phyloP scores from a whole-genome alignment of 129 eudicot species.

The Flaveria ramosissima region DNA sequence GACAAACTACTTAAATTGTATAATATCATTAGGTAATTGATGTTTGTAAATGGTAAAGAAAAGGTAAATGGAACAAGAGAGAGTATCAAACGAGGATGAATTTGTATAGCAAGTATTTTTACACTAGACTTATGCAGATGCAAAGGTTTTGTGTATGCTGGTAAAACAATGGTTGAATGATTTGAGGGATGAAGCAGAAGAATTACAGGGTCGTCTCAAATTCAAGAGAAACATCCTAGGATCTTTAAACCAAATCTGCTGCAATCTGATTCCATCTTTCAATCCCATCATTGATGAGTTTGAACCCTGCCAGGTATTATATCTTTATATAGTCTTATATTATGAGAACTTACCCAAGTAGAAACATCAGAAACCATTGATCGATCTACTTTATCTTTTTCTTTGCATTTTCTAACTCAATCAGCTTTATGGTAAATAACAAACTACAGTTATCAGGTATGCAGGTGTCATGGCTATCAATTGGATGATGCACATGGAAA shows the following conservation, averaged over 20 bases:
- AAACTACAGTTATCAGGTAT: constrained; percentile 46
- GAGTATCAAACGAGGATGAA: constrained; percentile 6
- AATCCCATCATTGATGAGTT: constrained; percentile 66
- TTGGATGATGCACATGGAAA: constrained; percentile 41
- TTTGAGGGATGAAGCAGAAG: constrained; percentile 67
- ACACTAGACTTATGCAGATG: constrained; percentile 52
- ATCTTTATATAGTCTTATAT: constrained; percentile 7
- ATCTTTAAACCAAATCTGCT: constrained; percentile 64
- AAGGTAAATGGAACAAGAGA: background rate
- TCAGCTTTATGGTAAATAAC: constrained; percentile 9
- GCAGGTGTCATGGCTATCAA: constrained; percentile 80
- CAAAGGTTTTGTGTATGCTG: constrained; percentile 46
- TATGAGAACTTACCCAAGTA: constrained; percentile 7
- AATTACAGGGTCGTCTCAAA: constrained; percentile 58
- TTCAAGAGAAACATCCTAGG: constrained; percentile 60
- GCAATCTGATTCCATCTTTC: constrained; percentile 65
- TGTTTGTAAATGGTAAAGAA: constrained; percentile 20
- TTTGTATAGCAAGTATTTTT: constrained; percentile 20
- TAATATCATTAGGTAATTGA: constrained; percentile 4
- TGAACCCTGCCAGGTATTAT: constrained; percentile 63
- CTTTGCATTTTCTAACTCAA: background rate
- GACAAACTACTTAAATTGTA: background rate
- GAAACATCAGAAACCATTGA: background rate
- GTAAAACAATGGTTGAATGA: constrained; percentile 77
- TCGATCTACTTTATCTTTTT: background rate